A percentile compares a stretch with the other conserved stretches of the same genome.
Evolutionary conservation across 805 yeast species (phyloP).

Genomic region (Saccharomyces mikatae): DNA sequence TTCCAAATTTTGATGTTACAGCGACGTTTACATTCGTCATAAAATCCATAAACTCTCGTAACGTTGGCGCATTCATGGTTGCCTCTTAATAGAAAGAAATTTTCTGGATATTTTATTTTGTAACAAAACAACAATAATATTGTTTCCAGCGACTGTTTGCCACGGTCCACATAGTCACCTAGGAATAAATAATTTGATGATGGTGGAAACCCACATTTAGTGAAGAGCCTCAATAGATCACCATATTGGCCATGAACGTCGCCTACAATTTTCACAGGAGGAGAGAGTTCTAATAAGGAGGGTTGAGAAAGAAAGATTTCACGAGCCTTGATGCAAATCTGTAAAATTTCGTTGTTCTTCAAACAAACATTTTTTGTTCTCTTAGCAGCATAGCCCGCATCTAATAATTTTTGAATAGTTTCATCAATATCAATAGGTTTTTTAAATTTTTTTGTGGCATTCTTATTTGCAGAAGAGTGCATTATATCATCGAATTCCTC

Average conservation of each 20-base stretch:
- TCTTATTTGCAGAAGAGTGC: not conserved
- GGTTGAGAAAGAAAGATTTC: constrained; percentile 90
- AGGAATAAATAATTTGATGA: constrained; percentile 82
- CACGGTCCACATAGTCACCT: constrained; percentile 97
- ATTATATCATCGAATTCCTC: not conserved
- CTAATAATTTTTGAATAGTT: constrained; percentile 79
- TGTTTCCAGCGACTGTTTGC: constrained; percentile 92
- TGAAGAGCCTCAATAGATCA: constrained; percentile 82
- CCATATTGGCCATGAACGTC: constrained; percentile 97
- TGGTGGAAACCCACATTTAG: constrained; percentile 96
- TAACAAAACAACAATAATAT: constrained; percentile 80
- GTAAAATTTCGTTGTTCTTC: constrained; percentile 81
- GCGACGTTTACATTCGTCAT: constrained; percentile 94
- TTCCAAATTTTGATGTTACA: constrained; percentile 92
- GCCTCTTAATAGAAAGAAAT: constrained; percentile 85
- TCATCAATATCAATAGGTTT: constrained; percentile 64
- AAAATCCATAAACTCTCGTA: constrained; percentile 93
- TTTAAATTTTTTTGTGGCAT: constrained; percentile 14
- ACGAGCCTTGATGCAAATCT: constrained; percentile 78
- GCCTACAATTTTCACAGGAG: constrained; percentile 79
- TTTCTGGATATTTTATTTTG: constrained; percentile 94
- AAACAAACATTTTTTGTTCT: constrained; percentile 83
- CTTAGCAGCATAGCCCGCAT: constrained; percentile 94
- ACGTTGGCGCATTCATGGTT: constrained; percentile 97
- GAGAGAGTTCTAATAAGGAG: constrained; percentile 69